A percentile compares a stretch with the other conserved stretches of the same genome.
Evolutionary conservation across 2,329 filamentous ascomycete species (phyloP).

Genomic region (Xylaria digitata): DNA sequence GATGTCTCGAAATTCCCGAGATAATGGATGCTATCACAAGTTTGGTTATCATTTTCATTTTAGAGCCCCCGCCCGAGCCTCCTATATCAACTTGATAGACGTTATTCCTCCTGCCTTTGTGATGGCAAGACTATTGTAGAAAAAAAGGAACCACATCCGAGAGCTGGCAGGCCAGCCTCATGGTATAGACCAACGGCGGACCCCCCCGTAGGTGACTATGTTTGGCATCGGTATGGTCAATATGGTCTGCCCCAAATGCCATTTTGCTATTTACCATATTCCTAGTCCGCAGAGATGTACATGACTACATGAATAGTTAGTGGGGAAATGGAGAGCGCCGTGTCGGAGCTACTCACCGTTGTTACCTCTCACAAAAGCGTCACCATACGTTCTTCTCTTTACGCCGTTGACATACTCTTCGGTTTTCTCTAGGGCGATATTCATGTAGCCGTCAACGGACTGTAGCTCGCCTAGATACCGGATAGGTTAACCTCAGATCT

Average conservation of each 20-base stretch:
- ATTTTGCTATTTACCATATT: not conserved
- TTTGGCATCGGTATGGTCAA: not conserved
- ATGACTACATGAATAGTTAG: constrained; percentile 63
- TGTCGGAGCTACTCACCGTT: constrained; percentile 71
- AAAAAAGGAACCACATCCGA: not conserved
- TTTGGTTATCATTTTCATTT: constrained; percentile 13
- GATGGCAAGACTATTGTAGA: not conserved
- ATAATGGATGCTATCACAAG: constrained; percentile 23
- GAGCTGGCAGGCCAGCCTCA: not conserved
- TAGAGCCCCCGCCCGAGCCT: not conserved
- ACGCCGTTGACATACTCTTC: constrained; percentile 90
- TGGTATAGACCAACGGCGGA: not conserved
- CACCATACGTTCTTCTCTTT: constrained; percentile 85
- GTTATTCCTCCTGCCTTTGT: not conserved
- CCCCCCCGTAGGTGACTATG: not conserved
- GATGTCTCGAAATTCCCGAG: constrained; percentile 23
- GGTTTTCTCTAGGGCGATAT: constrained; percentile 96
- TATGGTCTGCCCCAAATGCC: not conserved
- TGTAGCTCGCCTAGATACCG: constrained; percentile 81
- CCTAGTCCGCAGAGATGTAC: constrained; percentile 75
- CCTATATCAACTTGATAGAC: not conserved
- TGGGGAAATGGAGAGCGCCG: not conserved
- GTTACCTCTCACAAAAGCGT: constrained; percentile 95
- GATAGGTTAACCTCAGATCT: constrained; percentile 33
- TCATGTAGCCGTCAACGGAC: constrained; percentile 99